A percentile compares a stretch with the other conserved stretches of the same genome.
phyloP scores from a whole-genome alignment of 495 filamentous ascomycete species.

The Hypoxylon crocopeplum region DNA sequence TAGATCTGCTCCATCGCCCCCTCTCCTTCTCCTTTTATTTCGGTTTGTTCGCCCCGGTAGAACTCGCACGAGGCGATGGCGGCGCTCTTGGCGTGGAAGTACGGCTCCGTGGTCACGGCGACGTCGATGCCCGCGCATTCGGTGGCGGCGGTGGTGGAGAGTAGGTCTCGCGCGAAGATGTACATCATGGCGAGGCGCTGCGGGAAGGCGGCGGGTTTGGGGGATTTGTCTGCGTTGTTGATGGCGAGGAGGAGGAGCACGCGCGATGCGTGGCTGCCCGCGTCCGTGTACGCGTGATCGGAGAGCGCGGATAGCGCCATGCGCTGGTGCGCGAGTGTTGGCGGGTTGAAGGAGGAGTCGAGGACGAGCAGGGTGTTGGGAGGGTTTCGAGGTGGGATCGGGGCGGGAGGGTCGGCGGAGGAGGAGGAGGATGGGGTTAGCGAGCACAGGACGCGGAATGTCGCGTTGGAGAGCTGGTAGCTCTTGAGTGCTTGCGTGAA shows the following conservation, averaged over 20 bases:
- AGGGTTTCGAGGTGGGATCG: slow-evolving; percentile 30
- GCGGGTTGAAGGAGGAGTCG: slow-evolving; percentile 96
- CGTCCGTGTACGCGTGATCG: slow-evolving; percentile 37
- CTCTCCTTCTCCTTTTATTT: background rate
- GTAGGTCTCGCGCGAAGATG: slow-evolving; percentile 63
- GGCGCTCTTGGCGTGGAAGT: slow-evolving; percentile 83
- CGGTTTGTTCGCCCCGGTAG: slow-evolving; percentile 47
- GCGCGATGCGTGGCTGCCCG: slow-evolving; percentile 45
- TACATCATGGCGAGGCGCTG: slow-evolving; percentile 89
- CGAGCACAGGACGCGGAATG: slow-evolving; percentile 67
- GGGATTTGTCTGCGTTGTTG: slow-evolving; percentile 92
- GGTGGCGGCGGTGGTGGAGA: background rate
- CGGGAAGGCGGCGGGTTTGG: slow-evolving; percentile 81
- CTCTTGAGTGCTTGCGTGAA: slow-evolving; percentile 58
- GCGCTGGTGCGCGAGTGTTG: slow-evolving; percentile 79
- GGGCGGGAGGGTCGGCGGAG: slow-evolving; percentile 11
- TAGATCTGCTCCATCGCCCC: slow-evolving; percentile 68
- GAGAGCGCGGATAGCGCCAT: slow-evolving; percentile 74
- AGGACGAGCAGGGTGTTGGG: slow-evolving; percentile 72
- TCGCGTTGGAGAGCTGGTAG: slow-evolving; percentile 62
- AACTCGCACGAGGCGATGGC: slow-evolving; percentile 64
- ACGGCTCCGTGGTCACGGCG: slow-evolving; percentile 79
- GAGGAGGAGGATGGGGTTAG: slow-evolving; percentile 43
- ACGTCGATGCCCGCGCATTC: slow-evolving; percentile 66
- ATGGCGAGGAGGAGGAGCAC: slow-evolving; percentile 84